Conservation (phyloP, 495 filamentous ascomycete genomes). For the Cercophora scortea region DNA sequence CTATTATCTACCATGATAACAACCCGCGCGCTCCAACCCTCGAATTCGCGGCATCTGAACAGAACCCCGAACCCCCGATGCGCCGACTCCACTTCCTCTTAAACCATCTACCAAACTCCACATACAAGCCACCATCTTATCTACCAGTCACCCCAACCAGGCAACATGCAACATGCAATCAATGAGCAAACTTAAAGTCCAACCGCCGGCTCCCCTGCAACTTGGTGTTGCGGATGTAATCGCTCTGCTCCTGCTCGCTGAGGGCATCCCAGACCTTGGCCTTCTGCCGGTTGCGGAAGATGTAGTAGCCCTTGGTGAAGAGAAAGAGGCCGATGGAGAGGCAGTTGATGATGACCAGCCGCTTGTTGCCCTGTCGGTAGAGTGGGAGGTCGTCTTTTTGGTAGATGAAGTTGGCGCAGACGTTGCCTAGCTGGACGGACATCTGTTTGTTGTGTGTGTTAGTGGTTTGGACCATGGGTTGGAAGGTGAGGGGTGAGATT, state of each 20-base stretch:
- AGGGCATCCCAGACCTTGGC: slow-evolving; percentile 32
- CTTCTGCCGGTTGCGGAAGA: slow-evolving; percentile 33
- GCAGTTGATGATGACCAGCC: slow-evolving; percentile 47
- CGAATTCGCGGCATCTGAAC: too few relatives aligned
- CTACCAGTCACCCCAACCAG: too few relatives aligned
- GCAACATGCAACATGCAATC: too few relatives aligned
- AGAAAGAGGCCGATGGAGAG: slow-evolving; percentile 25
- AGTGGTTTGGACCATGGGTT: neutral
- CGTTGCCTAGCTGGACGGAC: slow-evolving; percentile 4
- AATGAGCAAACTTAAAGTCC: slow-evolving; percentile 38
- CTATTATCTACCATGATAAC: too few relatives aligned
- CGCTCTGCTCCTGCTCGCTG: slow-evolving; percentile 26
- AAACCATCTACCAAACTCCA: too few relatives aligned
- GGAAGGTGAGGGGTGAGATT: neutral
- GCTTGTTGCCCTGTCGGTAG: slow-evolving; percentile 59
- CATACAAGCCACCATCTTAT: too few relatives aligned
- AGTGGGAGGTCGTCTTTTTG: slow-evolving; percentile 51
- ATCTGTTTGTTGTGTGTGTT: neutral
- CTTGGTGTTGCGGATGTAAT: slow-evolving; percentile 31
- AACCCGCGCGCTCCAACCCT: too few relatives aligned
- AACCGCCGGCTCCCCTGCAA: slow-evolving; percentile 33
- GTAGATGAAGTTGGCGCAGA: slow-evolving; percentile 47
- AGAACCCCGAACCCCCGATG: too few relatives aligned
- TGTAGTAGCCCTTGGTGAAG: slow-evolving; percentile 37
- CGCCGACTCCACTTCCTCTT: too few relatives aligned